Evolutionary conservation across 345 rosid genomes (phyloP), one percentile per base, ranked within the genome.

Genomic region (Brassica nigra): DNA sequence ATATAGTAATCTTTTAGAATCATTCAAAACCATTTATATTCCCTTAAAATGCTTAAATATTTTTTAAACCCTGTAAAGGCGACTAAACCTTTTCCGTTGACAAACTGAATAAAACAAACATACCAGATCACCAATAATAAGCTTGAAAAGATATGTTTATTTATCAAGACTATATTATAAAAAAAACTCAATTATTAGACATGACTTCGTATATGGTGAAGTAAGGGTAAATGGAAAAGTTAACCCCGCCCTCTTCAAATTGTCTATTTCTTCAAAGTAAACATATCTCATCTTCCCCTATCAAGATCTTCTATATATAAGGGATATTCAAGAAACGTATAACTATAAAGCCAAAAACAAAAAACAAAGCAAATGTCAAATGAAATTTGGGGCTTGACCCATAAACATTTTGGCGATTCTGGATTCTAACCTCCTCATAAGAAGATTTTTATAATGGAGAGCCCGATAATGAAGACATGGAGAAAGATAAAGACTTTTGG

Each of bases 401-500:
- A 39, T 34, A 72, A 18, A 6, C 63, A 18, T 47, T 36, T 63
- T n/a, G 42, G 20, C 20, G 57, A 52, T 52, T 52, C 57, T 52
- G 57, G 68, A 33, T 65, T 72, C 72, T 71, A 59, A 42, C 63
- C n/a, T 0, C 66, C 15, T 44, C 72, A 31, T 67, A 47, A 16
- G 62, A 82, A 85, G 58, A 76, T 15, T 47, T 5, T 6, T 47
- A 47, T 47, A 47, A 47, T 52, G 57, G 57, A 52, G 57, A 52
- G 57, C 15, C 57, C 57, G 6, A 68, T 39, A 55, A 86, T 85
- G 82, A 84, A 84, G 73, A 88, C 93, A 29, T 92, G 97, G 97
- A 84, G 87, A 69, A 81, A 88, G 39, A 80, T 93, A 84, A 83
- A 78, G 47, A 86, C 87, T 9, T 62, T 85, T 14, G 83, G 92